Evolutionary conservation across 2,329 filamentous ascomycete species (phyloP).

Genomic region (Monosporascus sp.): DNA sequence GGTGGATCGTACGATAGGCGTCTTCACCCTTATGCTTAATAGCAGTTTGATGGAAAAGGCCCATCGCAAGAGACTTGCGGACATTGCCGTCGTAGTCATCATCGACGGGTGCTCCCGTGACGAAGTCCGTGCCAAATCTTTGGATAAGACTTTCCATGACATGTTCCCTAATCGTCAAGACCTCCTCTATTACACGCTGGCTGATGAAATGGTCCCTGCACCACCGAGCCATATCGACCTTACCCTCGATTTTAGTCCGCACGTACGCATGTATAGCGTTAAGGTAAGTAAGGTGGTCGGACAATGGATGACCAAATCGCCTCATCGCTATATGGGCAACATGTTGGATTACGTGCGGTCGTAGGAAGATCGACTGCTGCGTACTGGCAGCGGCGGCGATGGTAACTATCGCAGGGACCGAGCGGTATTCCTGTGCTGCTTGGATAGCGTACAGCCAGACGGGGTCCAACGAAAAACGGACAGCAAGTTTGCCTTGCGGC

Average conservation of each 20-base stretch:
- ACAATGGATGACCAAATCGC: too few species aligned
- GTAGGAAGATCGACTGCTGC: slow-evolving; percentile 31
- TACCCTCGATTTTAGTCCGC: too few species aligned
- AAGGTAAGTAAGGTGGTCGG: too few species aligned
- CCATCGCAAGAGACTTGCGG: slow-evolving; percentile 80
- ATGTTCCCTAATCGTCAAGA: slow-evolving; percentile 82
- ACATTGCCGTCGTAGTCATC: slow-evolving; percentile 99
- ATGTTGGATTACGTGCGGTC: too few species aligned
- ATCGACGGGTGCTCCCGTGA: slow-evolving; percentile 86
- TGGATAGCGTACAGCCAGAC: slow-evolving; percentile 94
- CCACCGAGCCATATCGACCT: slow-evolving; percentile 51
- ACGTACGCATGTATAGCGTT: too few species aligned
- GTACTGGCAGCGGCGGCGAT: slow-evolving; percentile 78
- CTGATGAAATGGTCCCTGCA: slow-evolving; percentile 93
- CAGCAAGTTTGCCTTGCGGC: slow-evolving; percentile 75
- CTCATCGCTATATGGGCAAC: too few species aligned
- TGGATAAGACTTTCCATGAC: slow-evolving; percentile 76
- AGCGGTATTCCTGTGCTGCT: slow-evolving; percentile 97
- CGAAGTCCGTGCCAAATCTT: slow-evolving; percentile 67
- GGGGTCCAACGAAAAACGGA: slow-evolving; percentile 92
- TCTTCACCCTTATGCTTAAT: slow-evolving; percentile 87
- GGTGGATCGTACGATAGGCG: slow-evolving; percentile 94
- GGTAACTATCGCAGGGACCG: slow-evolving; percentile 86
- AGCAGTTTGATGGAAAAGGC: slow-evolving; percentile 99
- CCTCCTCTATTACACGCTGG: slow-evolving; percentile 88